Percentiles rank a stretch among this genome's conserved stretches.
Evolutionary conservation across 345 rosid species (phyloP).

Genomic region (Salix purpurea): DNA sequence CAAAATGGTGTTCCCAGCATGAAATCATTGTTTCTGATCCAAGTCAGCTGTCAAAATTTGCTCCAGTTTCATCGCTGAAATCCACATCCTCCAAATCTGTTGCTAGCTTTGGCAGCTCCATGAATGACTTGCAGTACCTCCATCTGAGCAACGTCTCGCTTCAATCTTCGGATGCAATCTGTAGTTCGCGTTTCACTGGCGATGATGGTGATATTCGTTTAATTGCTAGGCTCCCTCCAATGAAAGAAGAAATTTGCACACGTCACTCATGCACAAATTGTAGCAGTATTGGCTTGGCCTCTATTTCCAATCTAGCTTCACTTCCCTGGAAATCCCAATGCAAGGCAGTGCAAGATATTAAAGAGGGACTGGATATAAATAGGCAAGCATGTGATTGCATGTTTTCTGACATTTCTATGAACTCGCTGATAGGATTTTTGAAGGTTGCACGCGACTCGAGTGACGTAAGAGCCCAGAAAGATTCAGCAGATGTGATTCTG

Average conservation of each 20-base stretch:
- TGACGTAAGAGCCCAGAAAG: slow-evolving; percentile 29
- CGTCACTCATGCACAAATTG: background rate
- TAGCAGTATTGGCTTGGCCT: slow-evolving; percentile 2
- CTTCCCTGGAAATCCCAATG: slow-evolving; percentile 35
- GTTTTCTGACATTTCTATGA: slow-evolving; percentile 10
- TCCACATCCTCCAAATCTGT: slow-evolving; percentile 20
- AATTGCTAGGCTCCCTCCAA: slow-evolving; percentile 2
- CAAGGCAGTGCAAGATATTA: slow-evolving; percentile 28
- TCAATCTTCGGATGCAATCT: slow-evolving; percentile 18
- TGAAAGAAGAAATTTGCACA: slow-evolving; percentile 1
- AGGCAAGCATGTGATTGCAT: slow-evolving; percentile 2
- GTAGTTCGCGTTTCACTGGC: background rate
- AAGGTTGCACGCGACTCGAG: slow-evolving; percentile 21
- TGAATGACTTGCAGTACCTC: slow-evolving; percentile 17
- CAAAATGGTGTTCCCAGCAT: slow-evolving; percentile 28
- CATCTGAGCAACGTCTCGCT: slow-evolving; percentile 24
- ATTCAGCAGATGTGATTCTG: slow-evolving; percentile 32
- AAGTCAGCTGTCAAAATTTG: background rate
- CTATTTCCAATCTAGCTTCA: slow-evolving; percentile 16
- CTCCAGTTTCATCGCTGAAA: slow-evolving; percentile 1
- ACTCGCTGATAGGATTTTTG: slow-evolving; percentile 32
- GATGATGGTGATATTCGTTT: background rate
- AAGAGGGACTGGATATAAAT: slow-evolving; percentile 13
- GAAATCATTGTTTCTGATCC: slow-evolving; percentile 26
- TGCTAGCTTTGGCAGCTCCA: slow-evolving; percentile 39